Percentiles rank a stretch among this genome's conserved stretches.
Evolutionary conservation across 257 asterid genomes (phyloP).

Genomic region (Capsicum baccatum): DNA sequence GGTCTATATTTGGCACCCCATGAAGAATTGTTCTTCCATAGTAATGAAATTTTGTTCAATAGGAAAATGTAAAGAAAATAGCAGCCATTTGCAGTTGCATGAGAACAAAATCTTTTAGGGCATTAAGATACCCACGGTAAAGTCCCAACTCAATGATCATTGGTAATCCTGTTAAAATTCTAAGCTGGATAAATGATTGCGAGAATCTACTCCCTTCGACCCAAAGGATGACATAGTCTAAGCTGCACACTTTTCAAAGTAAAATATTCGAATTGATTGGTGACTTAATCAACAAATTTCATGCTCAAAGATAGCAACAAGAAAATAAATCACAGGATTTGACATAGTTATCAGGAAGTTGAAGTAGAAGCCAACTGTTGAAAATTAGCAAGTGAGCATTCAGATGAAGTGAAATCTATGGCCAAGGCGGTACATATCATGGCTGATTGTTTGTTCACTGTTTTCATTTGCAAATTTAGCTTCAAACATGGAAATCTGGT

Average conservation of each 20-base stretch:
- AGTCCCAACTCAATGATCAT: slow-evolving; percentile 91
- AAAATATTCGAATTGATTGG: neutral
- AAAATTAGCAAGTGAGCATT: slow-evolving; percentile 89
- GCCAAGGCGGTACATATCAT: slow-evolving; percentile 90
- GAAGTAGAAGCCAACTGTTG: slow-evolving; percentile 90
- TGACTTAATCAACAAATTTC: neutral
- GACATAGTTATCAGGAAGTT: slow-evolving; percentile 72
- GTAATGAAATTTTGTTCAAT: slow-evolving; percentile 82
- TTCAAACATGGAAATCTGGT: slow-evolving; percentile 88
- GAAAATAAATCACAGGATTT: slow-evolving; percentile 25
- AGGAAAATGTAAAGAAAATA: slow-evolving; percentile 91
- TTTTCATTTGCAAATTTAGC: slow-evolving; percentile 96
- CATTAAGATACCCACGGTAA: slow-evolving; percentile 82
- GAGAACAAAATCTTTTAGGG: slow-evolving; percentile 86
- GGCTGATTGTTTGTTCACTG: slow-evolving; percentile 92
- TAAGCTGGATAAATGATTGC: slow-evolving; percentile 92
- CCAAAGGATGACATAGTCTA: too few species aligned
- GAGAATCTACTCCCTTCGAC: slow-evolving; percentile 37
- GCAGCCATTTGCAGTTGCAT: slow-evolving; percentile 94
- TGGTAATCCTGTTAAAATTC: slow-evolving; percentile 88
- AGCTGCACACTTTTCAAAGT: too few species aligned
- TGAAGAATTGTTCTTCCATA: slow-evolving; percentile 93
- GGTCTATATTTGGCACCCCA: slow-evolving; percentile 96
- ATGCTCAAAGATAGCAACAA: slow-evolving; percentile 20
- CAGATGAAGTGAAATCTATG: slow-evolving; percentile 91